phyloP scores from a whole-genome alignment of 805 yeast species.

The Candida ortonii region DNA sequence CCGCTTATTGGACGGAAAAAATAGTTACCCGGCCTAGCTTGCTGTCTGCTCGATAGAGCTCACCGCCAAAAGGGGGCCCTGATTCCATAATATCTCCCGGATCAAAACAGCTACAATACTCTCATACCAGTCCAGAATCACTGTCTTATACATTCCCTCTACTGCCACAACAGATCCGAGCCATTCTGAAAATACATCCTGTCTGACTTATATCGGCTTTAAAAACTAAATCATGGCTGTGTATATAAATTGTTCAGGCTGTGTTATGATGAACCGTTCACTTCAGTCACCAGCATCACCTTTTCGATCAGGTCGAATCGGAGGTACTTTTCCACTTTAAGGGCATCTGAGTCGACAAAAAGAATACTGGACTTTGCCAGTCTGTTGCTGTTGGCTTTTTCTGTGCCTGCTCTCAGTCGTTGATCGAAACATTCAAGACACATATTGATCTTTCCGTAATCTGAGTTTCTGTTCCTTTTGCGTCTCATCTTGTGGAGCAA shows the following conservation, averaged over 20 bases:
- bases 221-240: background rate
- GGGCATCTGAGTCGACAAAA: conserved; percentile 11
- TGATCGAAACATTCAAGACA: conserved; percentile 26
- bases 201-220: conserved; percentile 5
- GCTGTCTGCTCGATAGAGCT: too few species aligned
- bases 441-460: conserved; percentile 26
- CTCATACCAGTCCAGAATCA: too few species aligned
- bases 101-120: too few species aligned
- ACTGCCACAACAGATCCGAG: conserved; percentile 19
- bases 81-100: too few species aligned
- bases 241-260: background rate
- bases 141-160: too few species aligned
- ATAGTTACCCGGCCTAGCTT: too few species aligned
- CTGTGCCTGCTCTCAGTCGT: conserved; percentile 14
- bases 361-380: conserved; percentile 10
- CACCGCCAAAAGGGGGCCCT: too few species aligned
- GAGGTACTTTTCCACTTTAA: conserved; percentile 17
- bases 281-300: conserved; percentile 7
- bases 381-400: conserved; percentile 4
- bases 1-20: too few species aligned
- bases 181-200: conserved; percentile 5
- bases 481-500: conserved; percentile 21
- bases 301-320: conserved; percentile 16
- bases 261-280: conserved; percentile 1
- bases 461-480: conserved; percentile 21